Conservation (phyloP, 345 rosid genomes). For the Microthlaspi erraticum region DNA sequence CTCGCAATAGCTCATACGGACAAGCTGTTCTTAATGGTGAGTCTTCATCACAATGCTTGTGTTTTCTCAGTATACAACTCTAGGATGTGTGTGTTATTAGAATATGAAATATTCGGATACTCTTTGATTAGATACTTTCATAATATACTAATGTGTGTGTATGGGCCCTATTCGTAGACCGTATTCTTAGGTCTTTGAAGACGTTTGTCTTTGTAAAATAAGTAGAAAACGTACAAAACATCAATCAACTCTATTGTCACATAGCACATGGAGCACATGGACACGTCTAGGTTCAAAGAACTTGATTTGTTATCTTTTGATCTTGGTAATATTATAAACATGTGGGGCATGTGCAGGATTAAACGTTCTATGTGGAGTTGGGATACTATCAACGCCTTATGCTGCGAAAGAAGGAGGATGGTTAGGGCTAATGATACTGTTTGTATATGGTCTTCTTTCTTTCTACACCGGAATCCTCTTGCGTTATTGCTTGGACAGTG, state of each 20-base stretch:
- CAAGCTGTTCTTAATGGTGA: slow-evolving; percentile 91
- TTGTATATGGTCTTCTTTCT: slow-evolving; percentile 71
- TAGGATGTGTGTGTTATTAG: slow-evolving; percentile 10
- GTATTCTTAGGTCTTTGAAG: slow-evolving; percentile 2
- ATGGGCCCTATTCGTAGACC: background rate
- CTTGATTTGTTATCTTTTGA: slow-evolving; percentile 5
- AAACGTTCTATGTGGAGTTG: slow-evolving; percentile 97
- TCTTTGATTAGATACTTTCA: slow-evolving; percentile 13
- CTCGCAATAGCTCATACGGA: slow-evolving; percentile 73
- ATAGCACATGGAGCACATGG: slow-evolving; percentile 40
- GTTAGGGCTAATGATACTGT: slow-evolving; percentile 67
- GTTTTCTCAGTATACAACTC: background rate
- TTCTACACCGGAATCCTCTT: slow-evolving; percentile 90
- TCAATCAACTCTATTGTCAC: slow-evolving; percentile 33
- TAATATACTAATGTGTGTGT: slow-evolving; percentile 1
- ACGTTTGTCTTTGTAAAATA: background rate
- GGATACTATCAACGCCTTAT: slow-evolving; percentile 87
- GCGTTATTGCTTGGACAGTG: slow-evolving; percentile 84
- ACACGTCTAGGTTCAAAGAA: slow-evolving; percentile 39
- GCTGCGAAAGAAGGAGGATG: slow-evolving; percentile 99
- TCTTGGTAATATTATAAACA: slow-evolving; percentile 16
- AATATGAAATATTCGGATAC: slow-evolving; percentile 10
- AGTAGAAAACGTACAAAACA: slow-evolving; percentile 38
- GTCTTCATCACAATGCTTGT: slow-evolving; percentile 18
- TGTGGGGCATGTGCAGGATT: slow-evolving; percentile 63